Evolutionary conservation across 1,139 yeast species (phyloP), one percentile per base, ranked within the genome.

Genomic region (Blastobotrys elegans): DNA sequence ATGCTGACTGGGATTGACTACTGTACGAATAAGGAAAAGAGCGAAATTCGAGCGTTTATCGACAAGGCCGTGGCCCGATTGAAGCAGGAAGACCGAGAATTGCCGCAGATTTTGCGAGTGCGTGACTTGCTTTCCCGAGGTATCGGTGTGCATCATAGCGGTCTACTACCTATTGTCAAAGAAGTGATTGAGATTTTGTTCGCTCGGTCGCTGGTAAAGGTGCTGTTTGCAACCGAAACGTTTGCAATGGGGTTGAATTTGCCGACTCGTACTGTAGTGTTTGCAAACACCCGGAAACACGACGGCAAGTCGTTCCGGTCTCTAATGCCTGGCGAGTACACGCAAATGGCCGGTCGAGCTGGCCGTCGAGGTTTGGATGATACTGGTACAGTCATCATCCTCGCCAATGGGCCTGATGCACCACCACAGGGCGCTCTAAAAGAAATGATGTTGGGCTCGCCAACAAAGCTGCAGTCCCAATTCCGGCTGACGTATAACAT

Each of bases 291-390:
- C 43, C 73, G 94, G 58, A 92, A 92, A 61, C 96, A 89, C 64
- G 98, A 92, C 64, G 97, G 97, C 37, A 76, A 82, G 42, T 77
- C 77, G 0, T 82, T 87, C 66, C 77, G 99, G 64, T 79, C 83
- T 60, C 71, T 92, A 52, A 73, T 84, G 10, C 96, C 98, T 0
- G 98, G 98, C 40, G 98, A 92, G 64, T 92, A 90, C 64, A 94
- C 97, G 1, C 98, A 92, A 68, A 92, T 94, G 98, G 90, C 97
- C 0, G 98, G 98, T 46, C 79, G 98, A 68, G 98, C 98, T 1
- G 98, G 98, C 55, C 82, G 98, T 70, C 82, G 98, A 74, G 98
- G 98, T 40, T 72, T 92, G 54, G 98, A 92, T 71, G 72, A 81
- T 26, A 87, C 87, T 1, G 98, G 98, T 59, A 90, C 96, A 0